Percentiles rank a stretch among this genome's conserved stretches.
Evolutionary conservation across 305 asterid genomes (phyloP).

Genomic region (Withania somnifera): DNA sequence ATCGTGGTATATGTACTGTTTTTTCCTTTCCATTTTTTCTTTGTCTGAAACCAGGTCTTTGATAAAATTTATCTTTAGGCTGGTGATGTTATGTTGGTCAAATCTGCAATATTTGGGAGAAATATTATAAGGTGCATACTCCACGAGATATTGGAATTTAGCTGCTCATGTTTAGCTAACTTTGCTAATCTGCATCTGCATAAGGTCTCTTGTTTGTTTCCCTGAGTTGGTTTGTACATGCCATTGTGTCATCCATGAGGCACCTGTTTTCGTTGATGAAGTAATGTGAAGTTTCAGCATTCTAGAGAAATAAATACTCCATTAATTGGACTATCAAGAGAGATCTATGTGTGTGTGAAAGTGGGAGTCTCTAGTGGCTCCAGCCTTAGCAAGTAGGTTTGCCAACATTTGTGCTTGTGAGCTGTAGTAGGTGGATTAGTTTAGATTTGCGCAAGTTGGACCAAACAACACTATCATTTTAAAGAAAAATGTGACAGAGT

Average conservation of each 20-base stretch:
- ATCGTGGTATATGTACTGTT: conserved; percentile 48
- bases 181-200: neutral
- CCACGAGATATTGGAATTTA: neutral
- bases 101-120: neutral
- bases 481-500: neutral
- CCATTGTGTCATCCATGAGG: neutral
- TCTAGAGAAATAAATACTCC: neutral
- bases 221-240: neutral
- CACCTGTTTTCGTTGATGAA: neutral
- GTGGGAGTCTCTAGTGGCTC: neutral
- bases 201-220: neutral
- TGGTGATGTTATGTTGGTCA: neutral
- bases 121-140: neutral
- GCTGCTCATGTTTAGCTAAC: neutral
- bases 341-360: neutral
- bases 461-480: neutral
- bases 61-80: neutral
- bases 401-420: neutral
- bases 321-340: neutral
- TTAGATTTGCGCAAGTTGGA: neutral
- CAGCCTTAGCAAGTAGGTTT: neutral
- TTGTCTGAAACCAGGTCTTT: neutral
- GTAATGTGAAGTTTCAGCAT: neutral
- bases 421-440: neutral
- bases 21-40: neutral